Conservation (phyloP, 306 rosid species). For the Trifolium repens region DNA sequence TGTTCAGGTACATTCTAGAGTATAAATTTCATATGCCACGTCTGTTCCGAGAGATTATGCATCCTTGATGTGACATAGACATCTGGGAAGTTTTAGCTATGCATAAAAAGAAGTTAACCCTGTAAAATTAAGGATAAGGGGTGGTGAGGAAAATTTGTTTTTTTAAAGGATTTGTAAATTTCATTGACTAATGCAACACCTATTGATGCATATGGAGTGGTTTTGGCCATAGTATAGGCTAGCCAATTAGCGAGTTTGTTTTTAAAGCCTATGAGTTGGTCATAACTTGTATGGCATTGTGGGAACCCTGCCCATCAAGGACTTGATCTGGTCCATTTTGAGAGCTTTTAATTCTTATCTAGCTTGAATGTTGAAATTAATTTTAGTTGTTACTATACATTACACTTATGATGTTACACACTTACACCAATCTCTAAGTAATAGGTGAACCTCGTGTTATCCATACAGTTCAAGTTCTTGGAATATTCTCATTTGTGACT, state of each 20-base stretch:
- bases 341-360: no score
- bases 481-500: no score
- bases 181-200: not conserved
- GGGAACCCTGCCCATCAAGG: not conserved
- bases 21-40: constrained; percentile 13
- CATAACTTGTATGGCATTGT: not conserved
- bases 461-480: not conserved
- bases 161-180: not conserved
- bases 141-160: not conserved
- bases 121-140: not conserved
- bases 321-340: not conserved
- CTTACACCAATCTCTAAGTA: no score
- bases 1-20: constrained; percentile 61
- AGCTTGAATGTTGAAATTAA: no score
- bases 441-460: no score
- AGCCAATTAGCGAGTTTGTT: not conserved
- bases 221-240: not conserved
- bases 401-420: no score
- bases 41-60: constrained; percentile 18
- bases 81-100: not conserved
- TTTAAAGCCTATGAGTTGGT: not conserved
- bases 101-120: not conserved
- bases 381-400: not conserved
- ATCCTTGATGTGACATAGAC: constrained; percentile 18
- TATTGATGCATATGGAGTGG: not conserved